Evolutionary conservation across 306 rosid genomes (phyloP), one percentile per base, ranked within the genome.

Genomic region (Argentina anserina): DNA sequence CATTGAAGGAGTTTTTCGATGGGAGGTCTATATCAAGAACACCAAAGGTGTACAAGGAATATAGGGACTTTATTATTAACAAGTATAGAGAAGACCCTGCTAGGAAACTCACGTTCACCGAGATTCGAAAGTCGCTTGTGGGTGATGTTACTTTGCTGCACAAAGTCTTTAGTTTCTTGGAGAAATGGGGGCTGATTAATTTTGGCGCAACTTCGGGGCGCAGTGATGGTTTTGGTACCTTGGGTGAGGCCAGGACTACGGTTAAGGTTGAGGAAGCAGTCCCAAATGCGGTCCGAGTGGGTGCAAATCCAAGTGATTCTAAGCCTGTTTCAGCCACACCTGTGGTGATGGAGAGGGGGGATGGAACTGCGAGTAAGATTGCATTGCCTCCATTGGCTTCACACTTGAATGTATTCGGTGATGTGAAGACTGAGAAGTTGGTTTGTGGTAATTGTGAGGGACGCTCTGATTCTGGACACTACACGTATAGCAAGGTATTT

Each of bases 21-120:
- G 92, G 85, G 39, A 89, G 81, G 76, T 91, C 97, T 9, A 63
- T 94, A 2, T 70, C 99, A 1, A 81, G 95, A 70, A 88, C 96
- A 0, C 93, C 96, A 8, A 87, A 89, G 71, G 76, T 82, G 23
- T 94, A 91, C 83, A 89, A 84, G 73, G 96, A 94, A 36, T 94
- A 91, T 76, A 80, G 99, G 47, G 96, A 94, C 52, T 94, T 91
- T 76, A 83, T 94, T 39, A 89, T 94, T 64, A 94, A 87, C 72
- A 94, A 88, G 82, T 94, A 76, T 79, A 83, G 99, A 33, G 97
- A 94, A 76, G 97, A 91, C 4, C 97, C 99, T 47, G 80, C 90
- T 20, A 86, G 91, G 81, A 90, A 79, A 79, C 95, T 94, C 75
- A 80, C 88, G 0, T 94, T 94, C 89, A 91, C 97, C 33, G 97